Evolutionary conservation across 129 eudicot genomes (phyloP).

Genomic region (Rutidosis leptorrhynchoides): DNA sequence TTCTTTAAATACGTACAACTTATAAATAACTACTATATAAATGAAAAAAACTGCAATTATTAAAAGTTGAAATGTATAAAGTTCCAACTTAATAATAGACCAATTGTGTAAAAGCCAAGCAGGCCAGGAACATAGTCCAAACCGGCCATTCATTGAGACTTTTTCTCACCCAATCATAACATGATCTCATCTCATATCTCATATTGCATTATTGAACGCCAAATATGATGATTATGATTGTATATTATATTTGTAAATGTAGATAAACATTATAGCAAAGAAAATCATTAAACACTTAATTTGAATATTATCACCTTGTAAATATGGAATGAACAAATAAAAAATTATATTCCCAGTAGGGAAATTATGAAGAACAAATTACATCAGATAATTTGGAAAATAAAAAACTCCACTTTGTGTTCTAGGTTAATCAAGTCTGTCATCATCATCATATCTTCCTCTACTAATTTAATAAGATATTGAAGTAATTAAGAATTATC

Average conservation of each 20-base stretch:
- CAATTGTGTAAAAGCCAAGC: conserved; percentile 2
- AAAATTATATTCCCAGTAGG: conserved; percentile 25
- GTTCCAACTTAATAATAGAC: background rate
- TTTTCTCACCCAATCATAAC: conserved; percentile 1
- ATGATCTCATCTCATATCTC: background rate
- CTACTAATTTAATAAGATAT: conserved; percentile 13
- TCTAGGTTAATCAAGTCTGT: conserved; percentile 33
- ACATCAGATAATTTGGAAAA: conserved; percentile 33
- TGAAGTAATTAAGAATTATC: no score
- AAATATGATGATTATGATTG: no score
- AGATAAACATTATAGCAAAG: no score
- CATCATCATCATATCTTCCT: conserved; percentile 16
- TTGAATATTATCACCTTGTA: background rate
- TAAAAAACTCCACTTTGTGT: conserved; percentile 21
- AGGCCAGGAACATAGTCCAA: conserved; percentile 7
- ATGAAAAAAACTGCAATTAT: background rate
- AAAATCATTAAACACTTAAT: background rate
- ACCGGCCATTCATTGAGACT: conserved; percentile 18
- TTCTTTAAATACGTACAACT: no score
- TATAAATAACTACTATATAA: background rate
- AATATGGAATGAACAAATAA: conserved; percentile 8
- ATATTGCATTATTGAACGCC: background rate
- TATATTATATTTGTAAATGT: no score
- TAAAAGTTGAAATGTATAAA: background rate
- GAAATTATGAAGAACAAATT: conserved; percentile 26